Base-by-base conservation (phyloP, 192 early-diverging fungal genomes). In the Ambispora gerdemannii region DNA sequence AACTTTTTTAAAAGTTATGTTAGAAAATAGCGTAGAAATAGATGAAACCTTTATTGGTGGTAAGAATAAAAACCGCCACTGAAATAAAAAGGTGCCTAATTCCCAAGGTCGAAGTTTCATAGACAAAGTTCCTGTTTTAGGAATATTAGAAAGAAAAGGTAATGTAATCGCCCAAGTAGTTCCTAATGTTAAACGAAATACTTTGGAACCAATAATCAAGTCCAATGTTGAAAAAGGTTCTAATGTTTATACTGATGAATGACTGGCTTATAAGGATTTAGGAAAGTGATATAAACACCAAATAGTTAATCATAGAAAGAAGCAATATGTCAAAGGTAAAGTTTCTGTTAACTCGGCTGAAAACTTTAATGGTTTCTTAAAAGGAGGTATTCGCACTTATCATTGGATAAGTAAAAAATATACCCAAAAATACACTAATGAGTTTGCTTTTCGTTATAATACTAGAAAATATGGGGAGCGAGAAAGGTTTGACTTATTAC, bases 91-190 rank as follows among this genome's bases (percentile, higher is more conserved):
- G 24, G 53, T 55, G 4, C 53, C 53, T 55, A 55, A 55, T 11
- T 55, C 7, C 53, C 53, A 55, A 55, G 53, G 53, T 20, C 10
- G 53, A 55, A 55, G n/a, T 20, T 55, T 10, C 10, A 55, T n/a
- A 55, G 53, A 55, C 24, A 55, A 55, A 55, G n/a, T 55, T 55
- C 53, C 53, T 55, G 53, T 55, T 7, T 55, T 55, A 55, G 53
- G 53, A 55, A 55, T 55, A 20, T n/a, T 11, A 55, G 53, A 55
- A 55, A 55, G 53, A 55, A 55, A 55, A n/a, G 53, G 53, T 7
- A 20, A 55, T 4, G 13, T 55, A 55, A 55, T 55, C 24, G 25
- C 53, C 53, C 53, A 20, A 55, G 53, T 55, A 25, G 25, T 55
- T 55, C 17, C 17, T 55, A 55, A 55, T 25, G 25, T 25, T 55